Conservation (phyloP, 129 eudicot species). For the Calendula officinalis region DNA sequence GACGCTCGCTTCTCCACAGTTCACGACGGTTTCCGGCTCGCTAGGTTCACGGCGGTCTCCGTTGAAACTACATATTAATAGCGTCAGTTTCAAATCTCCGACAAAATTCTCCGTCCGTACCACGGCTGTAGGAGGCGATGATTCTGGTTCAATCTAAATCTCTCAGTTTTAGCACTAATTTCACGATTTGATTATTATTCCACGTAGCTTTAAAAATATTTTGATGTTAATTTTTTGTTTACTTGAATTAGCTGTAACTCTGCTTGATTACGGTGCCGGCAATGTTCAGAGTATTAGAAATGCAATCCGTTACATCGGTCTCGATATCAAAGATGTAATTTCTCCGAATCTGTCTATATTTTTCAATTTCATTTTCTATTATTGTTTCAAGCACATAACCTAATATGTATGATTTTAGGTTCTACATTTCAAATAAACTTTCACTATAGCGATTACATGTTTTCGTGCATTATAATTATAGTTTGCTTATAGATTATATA, state of each 20-base stretch:
- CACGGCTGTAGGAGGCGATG: constrained; percentile 38
- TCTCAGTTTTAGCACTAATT: background rate
- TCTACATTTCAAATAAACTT: background rate
- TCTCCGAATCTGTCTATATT: background rate
- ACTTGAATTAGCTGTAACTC: constrained; percentile 54
- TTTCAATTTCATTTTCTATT: too few species aligned
- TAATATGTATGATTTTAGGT: background rate
- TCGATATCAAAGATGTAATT: constrained; percentile 71
- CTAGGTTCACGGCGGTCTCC: constrained; percentile 24
- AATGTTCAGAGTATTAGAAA: constrained; percentile 93
- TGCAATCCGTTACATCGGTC: constrained; percentile 85
- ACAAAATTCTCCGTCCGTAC: constrained; percentile 58
- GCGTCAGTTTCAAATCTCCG: constrained; percentile 39
- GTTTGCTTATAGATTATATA: too few species aligned
- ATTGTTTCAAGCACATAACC: too few species aligned
- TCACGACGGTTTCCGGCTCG: constrained; percentile 16
- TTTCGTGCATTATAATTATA: background rate
- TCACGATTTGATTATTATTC: background rate
- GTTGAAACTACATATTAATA: constrained; percentile 8
- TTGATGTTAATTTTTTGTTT: background rate
- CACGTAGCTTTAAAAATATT: background rate
- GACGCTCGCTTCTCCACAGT: constrained; percentile 36
- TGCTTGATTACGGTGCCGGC: constrained; percentile 98
- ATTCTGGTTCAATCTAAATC: constrained; percentile 42
- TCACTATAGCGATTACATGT: background rate